These are phyloP conservation scores for Coemansia sp. DNA, from an alignment of 192 early-diverging fungal genomes.

Conservation along the genomic window DNA sequence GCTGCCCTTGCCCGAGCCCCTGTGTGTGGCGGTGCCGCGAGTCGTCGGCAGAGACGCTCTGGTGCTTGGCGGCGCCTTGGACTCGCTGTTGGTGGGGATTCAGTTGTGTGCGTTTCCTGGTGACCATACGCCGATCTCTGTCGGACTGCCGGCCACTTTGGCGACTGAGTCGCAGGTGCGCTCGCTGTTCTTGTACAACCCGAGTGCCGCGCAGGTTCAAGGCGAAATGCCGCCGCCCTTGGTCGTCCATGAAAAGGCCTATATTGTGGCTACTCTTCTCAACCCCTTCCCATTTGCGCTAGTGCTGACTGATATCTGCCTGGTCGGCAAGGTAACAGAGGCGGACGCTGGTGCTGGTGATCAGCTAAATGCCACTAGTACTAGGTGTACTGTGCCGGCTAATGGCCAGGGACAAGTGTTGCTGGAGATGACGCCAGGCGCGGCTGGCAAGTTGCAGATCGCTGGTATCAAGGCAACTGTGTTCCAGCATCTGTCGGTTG, in stretches of 20 bases:
- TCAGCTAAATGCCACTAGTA: not conserved
- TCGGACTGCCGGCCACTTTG: not conserved
- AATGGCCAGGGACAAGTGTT: constrained; percentile 24
- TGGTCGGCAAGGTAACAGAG: constrained; percentile 3
- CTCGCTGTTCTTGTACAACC: constrained; percentile 50
- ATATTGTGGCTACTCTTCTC: constrained; percentile 38
- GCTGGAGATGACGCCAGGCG: constrained; percentile 20
- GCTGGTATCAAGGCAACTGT: constrained; percentile 22
- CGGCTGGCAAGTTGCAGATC: constrained; percentile 23
- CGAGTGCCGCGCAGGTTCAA: constrained; percentile 30
- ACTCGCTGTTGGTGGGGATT: constrained; percentile 32
- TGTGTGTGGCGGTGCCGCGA: constrained; percentile 6
- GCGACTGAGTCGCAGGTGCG: not conserved
- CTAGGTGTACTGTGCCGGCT: constrained; percentile 23
- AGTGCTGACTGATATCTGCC: constrained; percentile 22
- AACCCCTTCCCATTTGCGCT: constrained; percentile 53
- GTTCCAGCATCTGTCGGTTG: constrained; percentile 31
- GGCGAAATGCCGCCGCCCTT: constrained; percentile 22
- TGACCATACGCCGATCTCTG: constrained; percentile 13
- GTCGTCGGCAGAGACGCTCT: constrained; percentile 34
- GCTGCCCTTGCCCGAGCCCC: not conserved
- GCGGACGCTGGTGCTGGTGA: not conserved
- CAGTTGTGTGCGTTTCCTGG: constrained; percentile 31
- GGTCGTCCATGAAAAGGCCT: constrained; percentile 26
- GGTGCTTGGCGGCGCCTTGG: constrained; percentile 24